A percentile compares a stretch with the other conserved stretches of the same genome.
Conservation (phyloP, 306 rosid genomes). For the Ormosia emarginata region DNA sequence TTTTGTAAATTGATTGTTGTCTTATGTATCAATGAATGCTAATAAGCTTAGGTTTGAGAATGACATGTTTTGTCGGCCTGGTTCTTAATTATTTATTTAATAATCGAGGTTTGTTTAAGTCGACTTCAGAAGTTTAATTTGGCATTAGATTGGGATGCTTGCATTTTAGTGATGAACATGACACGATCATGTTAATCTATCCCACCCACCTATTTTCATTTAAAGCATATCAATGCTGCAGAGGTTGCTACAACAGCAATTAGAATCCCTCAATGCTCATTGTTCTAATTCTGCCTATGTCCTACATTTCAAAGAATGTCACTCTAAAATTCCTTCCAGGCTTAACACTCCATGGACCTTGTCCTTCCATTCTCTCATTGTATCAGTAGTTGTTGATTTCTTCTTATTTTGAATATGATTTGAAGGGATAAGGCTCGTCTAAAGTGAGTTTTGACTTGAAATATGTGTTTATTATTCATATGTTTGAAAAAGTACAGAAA, state of each 20-base stretch:
- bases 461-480: too few species aligned
- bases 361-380: background rate
- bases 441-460: too few species aligned
- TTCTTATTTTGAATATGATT: background rate
- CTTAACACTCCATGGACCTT: background rate
- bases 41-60: background rate
- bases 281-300: background rate
- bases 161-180: background rate
- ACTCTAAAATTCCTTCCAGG: background rate
- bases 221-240: background rate
- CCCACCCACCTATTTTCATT: background rate
- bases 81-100: background rate
- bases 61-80: background rate
- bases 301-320: background rate
- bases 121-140: background rate
- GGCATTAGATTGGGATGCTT: background rate
- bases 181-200: background rate
- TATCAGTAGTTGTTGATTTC: background rate
- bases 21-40: background rate
- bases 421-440: background rate
- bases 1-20: background rate
- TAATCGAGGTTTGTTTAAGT: background rate
- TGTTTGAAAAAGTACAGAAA: too few species aligned
- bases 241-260: background rate
- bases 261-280: background rate